phyloP scores from a whole-genome alignment of 2,329 filamentous ascomycete species.

The Colletotrichum endophyticum region DNA sequence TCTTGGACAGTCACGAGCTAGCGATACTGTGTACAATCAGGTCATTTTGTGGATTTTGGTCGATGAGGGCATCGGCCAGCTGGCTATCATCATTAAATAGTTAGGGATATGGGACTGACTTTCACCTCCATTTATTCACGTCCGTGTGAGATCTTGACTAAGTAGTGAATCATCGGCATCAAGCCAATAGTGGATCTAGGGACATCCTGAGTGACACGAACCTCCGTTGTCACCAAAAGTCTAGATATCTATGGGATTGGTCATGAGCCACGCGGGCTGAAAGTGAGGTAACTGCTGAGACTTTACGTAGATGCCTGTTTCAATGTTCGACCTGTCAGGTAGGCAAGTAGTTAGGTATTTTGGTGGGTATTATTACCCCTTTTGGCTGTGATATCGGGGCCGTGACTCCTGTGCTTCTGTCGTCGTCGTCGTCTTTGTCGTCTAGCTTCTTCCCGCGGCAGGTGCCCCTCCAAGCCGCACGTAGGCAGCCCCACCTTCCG shows the following conservation, averaged over 20 bases:
- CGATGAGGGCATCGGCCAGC: constrained; percentile 6
- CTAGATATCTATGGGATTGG: background rate
- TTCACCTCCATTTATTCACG: background rate
- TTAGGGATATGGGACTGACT: constrained; percentile 2
- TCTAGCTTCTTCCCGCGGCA: background rate
- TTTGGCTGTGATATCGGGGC: background rate
- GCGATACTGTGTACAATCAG: constrained; percentile 9
- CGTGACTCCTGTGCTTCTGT: background rate
- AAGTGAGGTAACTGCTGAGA: background rate
- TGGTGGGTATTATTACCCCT: background rate
- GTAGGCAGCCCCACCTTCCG: constrained; percentile 11
- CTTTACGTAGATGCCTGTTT: background rate
- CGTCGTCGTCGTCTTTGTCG: background rate
- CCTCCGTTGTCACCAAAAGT: background rate
- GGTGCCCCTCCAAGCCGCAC: background rate
- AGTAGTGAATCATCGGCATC: background rate
- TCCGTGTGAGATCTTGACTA: background rate
- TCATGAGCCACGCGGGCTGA: background rate
- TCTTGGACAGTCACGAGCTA: constrained; percentile 7
- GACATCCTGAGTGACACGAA: background rate
- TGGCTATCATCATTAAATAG: constrained; percentile 1
- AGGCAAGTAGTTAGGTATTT: background rate
- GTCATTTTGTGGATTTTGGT: constrained; percentile 5
- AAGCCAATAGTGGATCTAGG: background rate
- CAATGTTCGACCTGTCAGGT: background rate